A percentile compares a stretch with the other conserved stretches of the same genome.
phyloP scores from a whole-genome alignment of 1,284 basidiomycete species.

The Pholiota adiposa region DNA sequence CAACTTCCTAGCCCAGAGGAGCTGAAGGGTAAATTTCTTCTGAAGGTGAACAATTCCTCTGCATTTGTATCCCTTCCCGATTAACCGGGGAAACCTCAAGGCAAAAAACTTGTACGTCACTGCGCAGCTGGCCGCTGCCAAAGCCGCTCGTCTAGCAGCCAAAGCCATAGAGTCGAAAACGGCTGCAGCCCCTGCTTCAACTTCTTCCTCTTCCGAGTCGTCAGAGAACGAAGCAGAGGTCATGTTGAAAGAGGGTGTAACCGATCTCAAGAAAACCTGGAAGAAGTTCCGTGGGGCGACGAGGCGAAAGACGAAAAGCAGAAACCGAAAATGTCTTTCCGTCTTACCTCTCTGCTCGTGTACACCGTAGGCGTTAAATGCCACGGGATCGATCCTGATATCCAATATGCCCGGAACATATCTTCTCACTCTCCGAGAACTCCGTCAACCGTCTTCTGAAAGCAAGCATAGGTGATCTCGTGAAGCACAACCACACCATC shows the following conservation, averaged over 20 bases:
- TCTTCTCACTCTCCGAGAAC: conserved; percentile 93
- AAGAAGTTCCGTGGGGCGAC: conserved; percentile 27
- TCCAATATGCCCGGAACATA: conserved; percentile 87
- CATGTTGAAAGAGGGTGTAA: conserved; percentile 19
- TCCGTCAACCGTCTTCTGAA: conserved; percentile 70
- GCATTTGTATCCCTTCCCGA: not conserved
- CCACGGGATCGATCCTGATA: conserved; percentile 90
- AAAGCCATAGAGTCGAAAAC: conserved; percentile 20
- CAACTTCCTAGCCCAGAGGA: conserved; percentile 87
- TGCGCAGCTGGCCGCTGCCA: conserved; percentile 25
- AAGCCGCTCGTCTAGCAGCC: conserved; percentile 18
- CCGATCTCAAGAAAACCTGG: conserved; percentile 26
- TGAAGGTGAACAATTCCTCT: conserved; percentile 66
- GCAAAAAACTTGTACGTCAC: conserved; percentile 64
- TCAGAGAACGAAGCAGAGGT: conserved; percentile 22
- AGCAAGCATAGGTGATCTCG: conserved; percentile 65
- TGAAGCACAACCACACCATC: conserved; percentile 90
- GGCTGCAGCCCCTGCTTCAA: conserved; percentile 18
- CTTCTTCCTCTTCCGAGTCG: conserved; percentile 24
- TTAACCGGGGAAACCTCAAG: conserved; percentile 32
- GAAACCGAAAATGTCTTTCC: conserved; percentile 74
- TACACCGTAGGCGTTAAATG: conserved; percentile 98
- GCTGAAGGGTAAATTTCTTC: conserved; percentile 78
- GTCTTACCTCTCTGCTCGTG: conserved; percentile 80
- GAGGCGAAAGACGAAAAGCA: conserved; percentile 16